Percentiles rank a stretch among this genome's conserved stretches.
Conservation (phyloP, 1,284 basidiomycete species). For the Cryptococcus jaspeensis region DNA sequence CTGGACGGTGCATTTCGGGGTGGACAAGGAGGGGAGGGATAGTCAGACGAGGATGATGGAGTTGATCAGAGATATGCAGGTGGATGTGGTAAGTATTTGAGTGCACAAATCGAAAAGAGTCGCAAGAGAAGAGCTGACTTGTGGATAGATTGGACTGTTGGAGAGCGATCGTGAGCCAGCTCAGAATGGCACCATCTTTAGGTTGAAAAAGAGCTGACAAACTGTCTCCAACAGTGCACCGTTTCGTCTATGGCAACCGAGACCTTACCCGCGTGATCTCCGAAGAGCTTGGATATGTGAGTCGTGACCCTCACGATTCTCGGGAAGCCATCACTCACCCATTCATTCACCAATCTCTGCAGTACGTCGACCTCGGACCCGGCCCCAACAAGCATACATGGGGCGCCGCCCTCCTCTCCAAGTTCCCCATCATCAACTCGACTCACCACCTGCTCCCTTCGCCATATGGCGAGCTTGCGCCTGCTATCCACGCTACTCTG, state of each 20-base stretch:
- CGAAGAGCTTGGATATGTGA: conserved; percentile 79
- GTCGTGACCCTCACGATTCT: conserved; percentile 30
- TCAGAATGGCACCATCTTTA: background rate
- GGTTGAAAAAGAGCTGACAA: background rate
- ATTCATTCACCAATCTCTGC: background rate
- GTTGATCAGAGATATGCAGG: conserved; percentile 61
- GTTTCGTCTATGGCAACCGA: conserved; percentile 83
- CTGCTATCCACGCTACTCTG: conserved; percentile 84
- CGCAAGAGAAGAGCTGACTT: background rate
- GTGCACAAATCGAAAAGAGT: background rate
- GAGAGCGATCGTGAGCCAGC: conserved; percentile 71
- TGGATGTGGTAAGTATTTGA: conserved; percentile 63
- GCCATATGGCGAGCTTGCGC: conserved; percentile 79
- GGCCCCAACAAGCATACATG: conserved; percentile 89
- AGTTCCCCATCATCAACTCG: conserved; percentile 89
- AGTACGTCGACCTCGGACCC: conserved; percentile 66
- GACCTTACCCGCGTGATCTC: conserved; percentile 77
- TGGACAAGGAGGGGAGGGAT: conserved; percentile 70
- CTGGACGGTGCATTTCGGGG: conserved; percentile 86
- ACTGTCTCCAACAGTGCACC: conserved; percentile 55
- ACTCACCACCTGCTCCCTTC: conserved; percentile 88
- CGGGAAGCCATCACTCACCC: background rate
- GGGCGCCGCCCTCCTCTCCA: conserved; percentile 80
- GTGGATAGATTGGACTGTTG: conserved; percentile 60
- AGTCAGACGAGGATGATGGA: background rate